These are phyloP conservation scores for Penicillium sp. DNA, from an alignment of 2,329 filamentous ascomycete species.

Conservation along the genomic window DNA sequence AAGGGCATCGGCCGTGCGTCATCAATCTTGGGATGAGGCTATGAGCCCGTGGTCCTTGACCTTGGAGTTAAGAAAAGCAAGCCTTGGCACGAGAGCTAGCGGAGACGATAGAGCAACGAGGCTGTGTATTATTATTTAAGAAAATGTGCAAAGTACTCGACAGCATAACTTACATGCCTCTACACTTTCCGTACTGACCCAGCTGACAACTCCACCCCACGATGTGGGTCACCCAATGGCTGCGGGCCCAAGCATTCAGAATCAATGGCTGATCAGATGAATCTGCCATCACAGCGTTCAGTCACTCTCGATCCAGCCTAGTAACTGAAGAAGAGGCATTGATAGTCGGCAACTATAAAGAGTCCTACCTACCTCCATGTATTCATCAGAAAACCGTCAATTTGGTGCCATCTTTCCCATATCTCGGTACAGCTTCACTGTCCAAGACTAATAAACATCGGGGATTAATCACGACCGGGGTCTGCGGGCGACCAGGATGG, in stretches of 20 bases:
- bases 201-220: slow-evolving; percentile 15
- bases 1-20: not conserved
- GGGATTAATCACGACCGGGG: slow-evolving; percentile 2
- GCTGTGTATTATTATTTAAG: slow-evolving; percentile 3
- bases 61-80: not conserved
- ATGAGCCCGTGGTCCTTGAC: not conserved
- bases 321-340: not conserved
- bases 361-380: not conserved
- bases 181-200: not conserved
- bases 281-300: slow-evolving; percentile 2
- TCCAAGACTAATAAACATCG: not conserved
- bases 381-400: not conserved
- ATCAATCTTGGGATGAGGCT: not conserved
- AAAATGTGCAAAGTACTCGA: not conserved
- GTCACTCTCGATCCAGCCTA: slow-evolving; percentile 11
- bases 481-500: not conserved
- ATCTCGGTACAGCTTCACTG: no score
- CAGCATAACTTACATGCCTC: no score
- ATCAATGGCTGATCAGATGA: slow-evolving; percentile 17
- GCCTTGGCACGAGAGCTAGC: slow-evolving; percentile 1
- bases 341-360: not conserved
- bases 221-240: slow-evolving; percentile 3
- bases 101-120: not conserved
- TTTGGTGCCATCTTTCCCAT: not conserved
- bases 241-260: slow-evolving; percentile 15